These are phyloP conservation scores for Phragmites australis DNA, from an alignment of 176 grass and related monocot species.

Conservation along the genomic window DNA sequence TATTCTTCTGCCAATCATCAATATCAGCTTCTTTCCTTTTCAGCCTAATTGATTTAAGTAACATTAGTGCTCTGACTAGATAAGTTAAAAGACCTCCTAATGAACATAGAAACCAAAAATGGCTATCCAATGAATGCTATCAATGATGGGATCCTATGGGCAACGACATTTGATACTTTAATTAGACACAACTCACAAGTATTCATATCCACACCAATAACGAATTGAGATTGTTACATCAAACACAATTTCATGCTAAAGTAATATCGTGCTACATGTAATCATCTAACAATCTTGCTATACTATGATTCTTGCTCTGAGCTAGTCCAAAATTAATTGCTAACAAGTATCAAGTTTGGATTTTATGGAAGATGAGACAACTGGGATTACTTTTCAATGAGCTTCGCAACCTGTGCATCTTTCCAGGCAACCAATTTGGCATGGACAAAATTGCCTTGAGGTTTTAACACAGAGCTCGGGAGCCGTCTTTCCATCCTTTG, in stretches of 20 bases:
- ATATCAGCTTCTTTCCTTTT: constrained; percentile 59
- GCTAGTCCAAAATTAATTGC: not conserved
- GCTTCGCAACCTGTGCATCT: constrained; percentile 59
- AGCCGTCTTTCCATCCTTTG: constrained; percentile 36
- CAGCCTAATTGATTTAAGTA: constrained; percentile 54
- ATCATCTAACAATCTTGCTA: constrained; percentile 12
- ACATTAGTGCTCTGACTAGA: constrained; percentile 25
- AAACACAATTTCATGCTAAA: constrained; percentile 21
- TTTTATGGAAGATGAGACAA: constrained; percentile 2
- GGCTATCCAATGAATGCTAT: not conserved
- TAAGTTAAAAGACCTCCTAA: not conserved
- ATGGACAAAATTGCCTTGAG: constrained; percentile 37
- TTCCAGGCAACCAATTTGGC: constrained; percentile 71
- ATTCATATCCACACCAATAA: not conserved
- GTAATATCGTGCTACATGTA: constrained; percentile 17
- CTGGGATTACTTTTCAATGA: constrained; percentile 61
- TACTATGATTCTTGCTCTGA: constrained; percentile 31
- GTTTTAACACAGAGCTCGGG: constrained; percentile 25
- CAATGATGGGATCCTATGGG: not conserved
- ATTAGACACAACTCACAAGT: not conserved
- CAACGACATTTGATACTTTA: constrained; percentile 20
- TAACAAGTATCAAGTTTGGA: constrained; percentile 14
- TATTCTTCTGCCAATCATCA: constrained; percentile 63
- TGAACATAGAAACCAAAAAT: not conserved
- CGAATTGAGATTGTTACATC: not conserved